phyloP scores from a whole-genome alignment of 257 asterid genomes.

The Haberlea rhodopensis region DNA sequence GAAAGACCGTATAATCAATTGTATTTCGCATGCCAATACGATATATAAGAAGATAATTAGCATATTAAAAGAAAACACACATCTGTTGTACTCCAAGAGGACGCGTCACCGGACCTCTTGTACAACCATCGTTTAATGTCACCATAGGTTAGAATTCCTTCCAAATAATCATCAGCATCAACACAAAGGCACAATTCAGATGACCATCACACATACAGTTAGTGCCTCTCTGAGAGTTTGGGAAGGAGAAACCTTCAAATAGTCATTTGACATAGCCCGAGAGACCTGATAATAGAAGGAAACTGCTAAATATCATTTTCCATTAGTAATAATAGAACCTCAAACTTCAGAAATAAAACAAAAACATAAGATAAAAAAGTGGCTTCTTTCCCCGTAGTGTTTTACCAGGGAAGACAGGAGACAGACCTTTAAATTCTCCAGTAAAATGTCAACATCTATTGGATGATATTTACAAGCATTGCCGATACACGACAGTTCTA shows the following conservation, averaged over 20 bases:
- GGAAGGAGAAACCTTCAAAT: slow-evolving; percentile 51
- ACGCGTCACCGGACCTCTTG: slow-evolving; percentile 44
- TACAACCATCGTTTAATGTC: slow-evolving; percentile 62
- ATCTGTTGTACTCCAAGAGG: slow-evolving; percentile 47
- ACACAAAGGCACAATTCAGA: slow-evolving; percentile 65
- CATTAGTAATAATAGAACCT: slow-evolving; percentile 14
- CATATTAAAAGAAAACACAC: slow-evolving; percentile 42
- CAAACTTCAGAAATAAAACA: not conserved
- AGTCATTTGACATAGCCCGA: slow-evolving; percentile 71
- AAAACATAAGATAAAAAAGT: slow-evolving; percentile 6
- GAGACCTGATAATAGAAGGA: slow-evolving; percentile 61
- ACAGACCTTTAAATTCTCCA: slow-evolving; percentile 77
- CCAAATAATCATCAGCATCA: slow-evolving; percentile 65
- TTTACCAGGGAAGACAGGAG: slow-evolving; percentile 15
- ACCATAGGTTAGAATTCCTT: slow-evolving; percentile 84
- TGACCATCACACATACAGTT: slow-evolving; percentile 66
- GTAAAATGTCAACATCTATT: slow-evolving; percentile 52
- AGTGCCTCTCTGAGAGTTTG: slow-evolving; percentile 74
- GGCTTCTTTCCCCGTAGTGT: slow-evolving; percentile 22
- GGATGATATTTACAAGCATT: slow-evolving; percentile 38
- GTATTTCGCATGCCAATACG: not conserved
- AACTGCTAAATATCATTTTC: slow-evolving; percentile 8
- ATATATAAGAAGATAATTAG: slow-evolving; percentile 16
- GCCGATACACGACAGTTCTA: slow-evolving; percentile 66
- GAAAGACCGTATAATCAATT: not conserved